Evolutionary conservation across 2,329 filamentous ascomycete genomes (phyloP).

Genomic region (Trichophaea hybrida): DNA sequence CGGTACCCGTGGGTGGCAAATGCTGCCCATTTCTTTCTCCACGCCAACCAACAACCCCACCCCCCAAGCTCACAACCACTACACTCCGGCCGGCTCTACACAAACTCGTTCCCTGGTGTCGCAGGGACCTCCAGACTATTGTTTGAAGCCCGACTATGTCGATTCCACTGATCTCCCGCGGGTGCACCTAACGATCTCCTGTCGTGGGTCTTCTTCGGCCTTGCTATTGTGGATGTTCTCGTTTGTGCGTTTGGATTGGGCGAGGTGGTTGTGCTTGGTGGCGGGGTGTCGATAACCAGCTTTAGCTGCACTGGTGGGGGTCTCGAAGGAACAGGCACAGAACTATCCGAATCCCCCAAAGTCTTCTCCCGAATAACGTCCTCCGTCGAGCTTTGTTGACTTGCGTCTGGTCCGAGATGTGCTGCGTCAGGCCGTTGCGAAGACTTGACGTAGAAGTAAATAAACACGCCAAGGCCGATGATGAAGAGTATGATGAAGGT

Average conservation of each 20-base stretch:
- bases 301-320: background rate
- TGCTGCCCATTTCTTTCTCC: too few species aligned
- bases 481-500: background rate
- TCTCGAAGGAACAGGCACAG: background rate
- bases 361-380: background rate
- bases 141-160: background rate
- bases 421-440: background rate
- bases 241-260: background rate
- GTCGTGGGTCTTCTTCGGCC: background rate
- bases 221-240: background rate
- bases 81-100: background rate
- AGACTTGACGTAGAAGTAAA: background rate
- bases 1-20: too few species aligned
- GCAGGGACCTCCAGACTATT: background rate
- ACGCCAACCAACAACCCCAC: too few species aligned
- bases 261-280: background rate
- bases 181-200: background rate
- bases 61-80: too few species aligned
- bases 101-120: background rate
- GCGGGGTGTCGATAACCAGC: background rate
- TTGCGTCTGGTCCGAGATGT: background rate
- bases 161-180: background rate
- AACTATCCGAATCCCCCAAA: background rate
- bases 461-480: background rate
- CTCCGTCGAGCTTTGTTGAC: too few species aligned